Evolutionary conservation across 2,329 filamentous ascomycete genomes (phyloP).

Genomic region (Rhinocladiella similis): DNA sequence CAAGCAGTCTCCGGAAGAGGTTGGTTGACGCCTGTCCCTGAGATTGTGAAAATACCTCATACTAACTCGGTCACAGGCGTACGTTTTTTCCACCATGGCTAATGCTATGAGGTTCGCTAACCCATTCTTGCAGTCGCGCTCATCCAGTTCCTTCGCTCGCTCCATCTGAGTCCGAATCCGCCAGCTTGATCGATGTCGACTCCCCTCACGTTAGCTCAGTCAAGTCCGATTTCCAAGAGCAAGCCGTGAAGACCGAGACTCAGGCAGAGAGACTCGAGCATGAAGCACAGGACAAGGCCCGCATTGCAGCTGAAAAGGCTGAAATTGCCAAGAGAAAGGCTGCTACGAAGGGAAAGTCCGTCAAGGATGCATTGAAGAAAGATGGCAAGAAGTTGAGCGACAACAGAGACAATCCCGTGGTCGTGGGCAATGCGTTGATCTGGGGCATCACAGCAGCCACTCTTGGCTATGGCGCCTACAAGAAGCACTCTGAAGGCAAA

Average conservation of each 20-base stretch:
- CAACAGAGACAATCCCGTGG: conserved; percentile 49
- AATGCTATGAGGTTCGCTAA: conserved; percentile 12
- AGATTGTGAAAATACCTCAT: background rate
- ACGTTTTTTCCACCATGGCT: background rate
- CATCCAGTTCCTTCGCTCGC: conserved; percentile 41
- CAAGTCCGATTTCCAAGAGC: conserved; percentile 42
- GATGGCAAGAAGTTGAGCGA: conserved; percentile 34
- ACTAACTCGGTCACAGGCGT: conserved; percentile 20
- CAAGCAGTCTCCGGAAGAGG: conserved; percentile 49
- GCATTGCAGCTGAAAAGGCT: conserved; percentile 24
- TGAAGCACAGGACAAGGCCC: conserved; percentile 37
- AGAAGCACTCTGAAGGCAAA: conserved; percentile 46
- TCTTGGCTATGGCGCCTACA: conserved; percentile 49
- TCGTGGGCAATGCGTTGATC: conserved; percentile 47
- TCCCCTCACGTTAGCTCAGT: conserved; percentile 47
- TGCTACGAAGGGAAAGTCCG: conserved; percentile 27
- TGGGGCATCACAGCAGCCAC: conserved; percentile 42
- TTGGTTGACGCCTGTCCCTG: conserved; percentile 33
- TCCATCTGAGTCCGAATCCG: conserved; percentile 40
- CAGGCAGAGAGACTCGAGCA: conserved; percentile 47
- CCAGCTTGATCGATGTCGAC: conserved; percentile 49
- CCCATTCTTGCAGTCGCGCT: conserved; percentile 39
- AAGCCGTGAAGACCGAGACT: conserved; percentile 46
- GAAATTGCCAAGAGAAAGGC: conserved; percentile 37
- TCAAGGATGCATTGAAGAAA: conserved; percentile 31